phyloP scores from a whole-genome alignment of 2,329 filamentous ascomycete species.

The Xylariaceae sp. region DNA sequence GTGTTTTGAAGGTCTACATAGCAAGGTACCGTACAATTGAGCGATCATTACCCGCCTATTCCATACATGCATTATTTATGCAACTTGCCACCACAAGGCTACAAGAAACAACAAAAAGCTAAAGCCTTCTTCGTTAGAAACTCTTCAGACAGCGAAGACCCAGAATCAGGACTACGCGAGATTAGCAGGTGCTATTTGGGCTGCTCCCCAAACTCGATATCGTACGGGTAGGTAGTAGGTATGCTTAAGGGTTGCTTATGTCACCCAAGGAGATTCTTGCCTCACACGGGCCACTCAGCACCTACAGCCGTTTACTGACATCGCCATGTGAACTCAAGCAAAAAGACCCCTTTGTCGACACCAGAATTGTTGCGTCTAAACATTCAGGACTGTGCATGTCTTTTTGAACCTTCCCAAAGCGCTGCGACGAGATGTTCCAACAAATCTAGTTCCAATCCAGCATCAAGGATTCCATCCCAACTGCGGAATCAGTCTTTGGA shows the following conservation, averaged over 20 bases:
- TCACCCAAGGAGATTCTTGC: constrained; percentile 9
- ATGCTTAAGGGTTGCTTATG: constrained; percentile 11
- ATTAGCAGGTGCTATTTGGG: constrained; percentile 10
- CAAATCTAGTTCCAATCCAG: constrained; percentile 12
- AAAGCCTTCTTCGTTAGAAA: constrained; percentile 11
- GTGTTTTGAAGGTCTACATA: neutral
- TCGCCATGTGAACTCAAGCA: constrained; percentile 24
- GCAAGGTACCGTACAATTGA: too few species aligned
- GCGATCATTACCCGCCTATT: neutral
- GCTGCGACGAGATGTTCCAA: constrained; percentile 15
- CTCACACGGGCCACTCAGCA: constrained; percentile 10
- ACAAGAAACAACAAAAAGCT: constrained; percentile 13
- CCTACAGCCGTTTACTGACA: constrained; percentile 18
- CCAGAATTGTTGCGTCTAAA: constrained; percentile 25
- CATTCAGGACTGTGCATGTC: constrained; percentile 21
- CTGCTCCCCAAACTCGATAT: constrained; percentile 8
- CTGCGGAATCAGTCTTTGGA: constrained; percentile 27
- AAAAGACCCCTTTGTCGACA: constrained; percentile 27
- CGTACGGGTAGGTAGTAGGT: neutral
- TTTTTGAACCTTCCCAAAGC: constrained; percentile 19
- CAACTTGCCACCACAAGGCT: constrained; percentile 9
- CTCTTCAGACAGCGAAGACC: constrained; percentile 11
- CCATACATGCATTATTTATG: constrained; percentile 7
- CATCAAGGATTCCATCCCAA: constrained; percentile 4
- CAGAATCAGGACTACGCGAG: constrained; percentile 9